Conservation (phyloP, 768 basidiomycete genomes). For the Leccinellum luteum region DNA sequence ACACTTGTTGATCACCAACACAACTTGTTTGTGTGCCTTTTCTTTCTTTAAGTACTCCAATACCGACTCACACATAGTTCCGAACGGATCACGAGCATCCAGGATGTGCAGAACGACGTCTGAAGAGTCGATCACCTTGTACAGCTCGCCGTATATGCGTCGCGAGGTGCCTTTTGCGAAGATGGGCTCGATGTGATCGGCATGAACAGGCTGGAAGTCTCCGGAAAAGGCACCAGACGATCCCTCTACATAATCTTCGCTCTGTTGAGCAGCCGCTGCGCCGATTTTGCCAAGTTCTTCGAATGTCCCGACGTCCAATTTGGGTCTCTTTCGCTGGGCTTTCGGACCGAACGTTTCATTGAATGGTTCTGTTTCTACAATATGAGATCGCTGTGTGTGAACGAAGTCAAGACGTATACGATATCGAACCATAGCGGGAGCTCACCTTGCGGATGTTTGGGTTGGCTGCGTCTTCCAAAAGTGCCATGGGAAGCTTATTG, state of each 20-base stretch:
- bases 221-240: conserved; percentile 43
- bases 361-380: conserved; percentile 96
- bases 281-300: conserved; percentile 80
- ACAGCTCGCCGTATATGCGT: conserved; percentile 95
- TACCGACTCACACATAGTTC: conserved; percentile 92
- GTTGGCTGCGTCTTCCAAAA: conserved; percentile 87
- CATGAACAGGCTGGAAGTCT: conserved; percentile 59
- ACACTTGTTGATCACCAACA: conserved; percentile 97
- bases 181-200: conserved; percentile 84
- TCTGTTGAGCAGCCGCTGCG: conserved; percentile 51
- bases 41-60: conserved; percentile 93
- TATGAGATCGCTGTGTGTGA: conserved; percentile 71
- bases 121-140: conserved; percentile 99
- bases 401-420: not conserved
- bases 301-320: conserved; percentile 84
- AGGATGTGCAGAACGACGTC: conserved; percentile 94
- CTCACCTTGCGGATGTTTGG: conserved; percentile 73
- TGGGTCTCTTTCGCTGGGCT: conserved; percentile 88
- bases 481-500: conserved; percentile 96
- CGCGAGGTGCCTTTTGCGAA: conserved; percentile 94
- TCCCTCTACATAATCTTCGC: conserved; percentile 36
- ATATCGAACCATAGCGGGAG: not conserved
- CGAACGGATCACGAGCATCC: conserved; percentile 93
- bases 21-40: conserved; percentile 96
- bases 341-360: conserved; percentile 93